Percentiles rank a stretch among this genome's conserved stretches.
phyloP scores from a whole-genome alignment of 2,329 filamentous ascomycete genomes.

The Fusarium solani-melongenae region DNA sequence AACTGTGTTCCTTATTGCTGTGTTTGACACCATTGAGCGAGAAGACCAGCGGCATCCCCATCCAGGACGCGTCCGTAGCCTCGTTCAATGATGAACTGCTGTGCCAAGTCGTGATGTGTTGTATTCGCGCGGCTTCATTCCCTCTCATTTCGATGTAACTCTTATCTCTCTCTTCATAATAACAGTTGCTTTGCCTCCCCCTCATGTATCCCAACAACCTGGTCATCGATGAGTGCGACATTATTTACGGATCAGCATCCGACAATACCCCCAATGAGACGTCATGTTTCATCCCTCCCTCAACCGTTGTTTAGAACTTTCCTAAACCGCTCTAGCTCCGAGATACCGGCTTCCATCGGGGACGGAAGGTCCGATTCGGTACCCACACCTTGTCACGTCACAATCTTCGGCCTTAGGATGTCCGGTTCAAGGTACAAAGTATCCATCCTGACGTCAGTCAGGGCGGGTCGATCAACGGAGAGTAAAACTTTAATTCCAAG shows the following conservation, averaged over 20 bases:
- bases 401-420: neutral
- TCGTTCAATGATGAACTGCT: neutral
- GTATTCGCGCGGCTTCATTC: too few species aligned
- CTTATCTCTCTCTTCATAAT: neutral
- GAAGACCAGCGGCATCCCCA: neutral
- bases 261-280: neutral
- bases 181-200: neutral
- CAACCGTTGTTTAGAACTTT: neutral
- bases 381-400: neutral
- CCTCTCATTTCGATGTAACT: neutral
- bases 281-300: neutral
- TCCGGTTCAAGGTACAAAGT: neutral
- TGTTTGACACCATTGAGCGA: neutral
- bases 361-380: slow-evolving; percentile 2
- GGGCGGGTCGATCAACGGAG: neutral
- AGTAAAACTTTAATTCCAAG: neutral
- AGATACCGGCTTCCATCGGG: neutral
- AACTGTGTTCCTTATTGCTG: neutral
- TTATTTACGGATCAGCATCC: neutral
- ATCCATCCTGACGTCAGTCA: neutral
- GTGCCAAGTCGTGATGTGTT: neutral
- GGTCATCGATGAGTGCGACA: neutral
- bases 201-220: neutral
- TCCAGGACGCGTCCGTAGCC: neutral
- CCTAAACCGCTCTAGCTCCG: neutral